Percentiles rank a stretch among this genome's conserved stretches.
Evolutionary conservation across 2,329 filamentous ascomycete genomes (phyloP).

Genomic region (Paecilomyces fulvus): DNA sequence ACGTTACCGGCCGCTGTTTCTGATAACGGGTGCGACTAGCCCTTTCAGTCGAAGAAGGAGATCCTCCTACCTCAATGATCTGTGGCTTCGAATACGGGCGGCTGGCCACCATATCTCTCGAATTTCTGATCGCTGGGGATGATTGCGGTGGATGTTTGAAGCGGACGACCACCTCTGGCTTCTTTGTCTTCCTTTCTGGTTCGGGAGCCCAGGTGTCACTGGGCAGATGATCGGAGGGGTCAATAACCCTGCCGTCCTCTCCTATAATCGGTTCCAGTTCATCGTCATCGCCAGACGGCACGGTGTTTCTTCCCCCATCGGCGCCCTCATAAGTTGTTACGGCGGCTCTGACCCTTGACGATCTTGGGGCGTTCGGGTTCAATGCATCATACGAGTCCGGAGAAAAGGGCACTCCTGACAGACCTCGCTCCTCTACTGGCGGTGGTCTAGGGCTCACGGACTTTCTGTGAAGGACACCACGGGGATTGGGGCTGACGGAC

Average conservation of each 20-base stretch:
- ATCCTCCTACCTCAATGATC: conserved; percentile 25
- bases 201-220: conserved; percentile 59
- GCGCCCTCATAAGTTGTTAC: conserved; percentile 29
- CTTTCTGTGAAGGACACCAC: conserved; percentile 44
- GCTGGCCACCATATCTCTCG: conserved; percentile 9
- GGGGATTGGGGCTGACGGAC: conserved; percentile 24
- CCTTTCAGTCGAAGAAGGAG: conserved; percentile 8
- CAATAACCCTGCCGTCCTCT: conserved; percentile 55
- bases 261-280: conserved; percentile 52
- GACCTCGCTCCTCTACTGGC: conserved; percentile 28
- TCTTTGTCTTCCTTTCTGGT: conserved; percentile 48
- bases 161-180: conserved; percentile 41
- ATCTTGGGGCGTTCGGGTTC: conserved; percentile 41
- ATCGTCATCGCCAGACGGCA: conserved; percentile 31
- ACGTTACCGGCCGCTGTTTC: conserved; percentile 9
- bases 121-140: conserved; percentile 9
- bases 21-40: conserved; percentile 8
- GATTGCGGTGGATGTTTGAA: conserved; percentile 33
- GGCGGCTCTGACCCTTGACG: conserved; percentile 23
- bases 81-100: conserved; percentile 17
- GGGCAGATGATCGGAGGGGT: conserved; percentile 58
- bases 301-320: conserved; percentile 29
- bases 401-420: conserved; percentile 47
- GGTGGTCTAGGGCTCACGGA: conserved; percentile 51
- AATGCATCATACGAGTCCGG: conserved; percentile 54